Percentiles rank a stretch among this genome's conserved stretches.
Evolutionary conservation across 169 alveolate species (phyloP).

Genomic region (Perkinsus olseni): DNA sequence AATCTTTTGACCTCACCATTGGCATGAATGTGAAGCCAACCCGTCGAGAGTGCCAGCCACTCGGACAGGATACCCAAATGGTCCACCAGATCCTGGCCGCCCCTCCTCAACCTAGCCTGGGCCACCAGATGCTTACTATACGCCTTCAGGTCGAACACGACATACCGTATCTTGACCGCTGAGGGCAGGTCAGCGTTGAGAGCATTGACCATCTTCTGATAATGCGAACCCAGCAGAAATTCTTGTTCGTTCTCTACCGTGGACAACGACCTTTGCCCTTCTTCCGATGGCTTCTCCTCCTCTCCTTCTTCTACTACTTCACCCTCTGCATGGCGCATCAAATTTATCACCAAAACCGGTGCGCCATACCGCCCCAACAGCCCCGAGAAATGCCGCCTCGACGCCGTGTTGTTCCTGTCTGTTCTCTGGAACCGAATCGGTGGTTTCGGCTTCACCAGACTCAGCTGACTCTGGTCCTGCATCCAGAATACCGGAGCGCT

Average conservation of each 20-base stretch:
- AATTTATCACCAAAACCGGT: neutral
- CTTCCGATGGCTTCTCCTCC: neutral
- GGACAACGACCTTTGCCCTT: neutral
- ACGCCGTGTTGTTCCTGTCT: neutral
- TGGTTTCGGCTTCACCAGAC: neutral
- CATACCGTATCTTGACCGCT: neutral
- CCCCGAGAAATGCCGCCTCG: neutral
- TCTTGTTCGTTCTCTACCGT: neutral
- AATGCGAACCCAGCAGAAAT: neutral
- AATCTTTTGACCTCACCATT: neutral
- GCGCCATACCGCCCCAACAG: neutral
- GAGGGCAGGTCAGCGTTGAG: neutral
- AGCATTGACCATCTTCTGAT: neutral
- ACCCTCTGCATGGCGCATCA: neutral
- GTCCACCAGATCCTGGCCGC: neutral
- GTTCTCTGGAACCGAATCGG: neutral
- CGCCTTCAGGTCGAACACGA: neutral
- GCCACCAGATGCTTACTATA: neutral
- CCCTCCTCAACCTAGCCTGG: neutral
- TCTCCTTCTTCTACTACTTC: neutral
- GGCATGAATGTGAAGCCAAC: neutral
- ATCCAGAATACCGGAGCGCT: constrained; percentile 87
- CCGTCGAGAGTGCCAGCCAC: neutral
- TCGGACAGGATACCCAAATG: neutral
- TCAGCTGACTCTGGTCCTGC: constrained; percentile 35